A percentile compares a stretch with the other conserved stretches of the same genome.
Evolutionary conservation across 768 basidiomycete species (phyloP).

Genomic region (Sarcodon aspratus): DNA sequence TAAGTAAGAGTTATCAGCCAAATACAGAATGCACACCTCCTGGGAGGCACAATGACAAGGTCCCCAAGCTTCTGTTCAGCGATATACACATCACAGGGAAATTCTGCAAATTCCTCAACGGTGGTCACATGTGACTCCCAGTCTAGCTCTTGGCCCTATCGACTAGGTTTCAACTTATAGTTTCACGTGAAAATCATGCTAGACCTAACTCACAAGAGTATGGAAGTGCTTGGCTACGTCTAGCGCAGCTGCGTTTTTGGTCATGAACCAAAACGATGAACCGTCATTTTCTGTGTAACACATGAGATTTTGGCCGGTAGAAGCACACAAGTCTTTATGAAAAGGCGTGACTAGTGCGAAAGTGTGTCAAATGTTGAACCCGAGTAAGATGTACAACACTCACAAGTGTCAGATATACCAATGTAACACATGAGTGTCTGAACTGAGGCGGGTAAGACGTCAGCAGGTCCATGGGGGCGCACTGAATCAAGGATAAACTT

Average conservation of each 20-base stretch:
- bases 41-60: conserved; percentile 69
- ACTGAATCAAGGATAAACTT: conserved; percentile 31
- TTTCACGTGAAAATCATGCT: no score
- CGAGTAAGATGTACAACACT: neutral
- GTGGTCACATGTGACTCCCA: conserved; percentile 61
- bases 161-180: no score
- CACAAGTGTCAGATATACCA: conserved; percentile 65
- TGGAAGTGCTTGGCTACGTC: conserved; percentile 49
- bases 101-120: conserved; percentile 47
- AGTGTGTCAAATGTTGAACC: neutral
- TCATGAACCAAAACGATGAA: conserved; percentile 85
- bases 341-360: conserved; percentile 42
- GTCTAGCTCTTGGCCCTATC: conserved; percentile 42
- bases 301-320: conserved; percentile 83
- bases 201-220: conserved; percentile 19
- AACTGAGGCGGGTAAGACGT: conserved; percentile 52
- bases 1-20: neutral
- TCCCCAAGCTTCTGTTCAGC: conserved; percentile 69
- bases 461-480: conserved; percentile 39
- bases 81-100: conserved; percentile 61
- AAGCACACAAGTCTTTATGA: conserved; percentile 79
- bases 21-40: conserved; percentile 17
- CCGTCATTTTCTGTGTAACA: conserved; percentile 64
- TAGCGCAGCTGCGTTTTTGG: conserved; percentile 43
- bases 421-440: conserved; percentile 84